Percentiles rank a stretch among this genome's conserved stretches.
phyloP scores from a whole-genome alignment of 2,329 filamentous ascomycete species.

The Colletotrichum musae region DNA sequence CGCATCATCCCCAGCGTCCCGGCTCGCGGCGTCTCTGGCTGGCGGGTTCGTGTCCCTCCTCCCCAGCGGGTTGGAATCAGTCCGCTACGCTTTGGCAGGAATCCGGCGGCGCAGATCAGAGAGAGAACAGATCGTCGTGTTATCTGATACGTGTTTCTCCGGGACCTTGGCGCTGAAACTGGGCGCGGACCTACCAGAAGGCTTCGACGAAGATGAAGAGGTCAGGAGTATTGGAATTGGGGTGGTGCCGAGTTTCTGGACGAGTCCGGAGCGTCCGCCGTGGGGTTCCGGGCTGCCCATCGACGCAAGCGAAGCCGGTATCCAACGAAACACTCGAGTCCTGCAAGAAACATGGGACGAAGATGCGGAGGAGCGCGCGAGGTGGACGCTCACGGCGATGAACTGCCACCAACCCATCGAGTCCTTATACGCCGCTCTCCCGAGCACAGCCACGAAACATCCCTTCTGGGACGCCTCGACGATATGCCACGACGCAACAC shows the following conservation, averaged over 20 bases:
- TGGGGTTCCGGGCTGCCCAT: conserved; percentile 25
- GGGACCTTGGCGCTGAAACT: conserved; percentile 15
- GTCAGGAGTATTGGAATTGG: conserved; percentile 17
- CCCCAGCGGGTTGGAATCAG: conserved; percentile 21
- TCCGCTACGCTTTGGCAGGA: conserved; percentile 20
- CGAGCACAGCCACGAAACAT: background rate
- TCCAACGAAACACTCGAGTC: background rate
- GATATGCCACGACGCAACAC: conserved; percentile 48
- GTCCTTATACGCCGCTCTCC: conserved; percentile 9
- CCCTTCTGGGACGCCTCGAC: conserved; percentile 34
- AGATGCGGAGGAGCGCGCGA: conserved; percentile 12
- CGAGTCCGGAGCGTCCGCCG: conserved; percentile 14
- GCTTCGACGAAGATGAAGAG: background rate
- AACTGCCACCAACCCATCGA: conserved; percentile 1
- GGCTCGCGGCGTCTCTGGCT: conserved; percentile 27
- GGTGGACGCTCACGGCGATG: conserved; percentile 22
- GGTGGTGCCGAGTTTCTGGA: conserved; percentile 27
- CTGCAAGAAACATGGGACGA: background rate
- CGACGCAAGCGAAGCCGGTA: conserved; percentile 8
- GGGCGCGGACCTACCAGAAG: conserved; percentile 11
- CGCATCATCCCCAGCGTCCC: background rate
- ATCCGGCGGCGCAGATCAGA: conserved; percentile 1
- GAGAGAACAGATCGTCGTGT: background rate
- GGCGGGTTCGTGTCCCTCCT: conserved; percentile 19
- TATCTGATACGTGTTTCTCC: conserved; percentile 32